Base-by-base conservation (phyloP, 495 filamentous ascomycete species). In the Thozetella sp. region DNA sequence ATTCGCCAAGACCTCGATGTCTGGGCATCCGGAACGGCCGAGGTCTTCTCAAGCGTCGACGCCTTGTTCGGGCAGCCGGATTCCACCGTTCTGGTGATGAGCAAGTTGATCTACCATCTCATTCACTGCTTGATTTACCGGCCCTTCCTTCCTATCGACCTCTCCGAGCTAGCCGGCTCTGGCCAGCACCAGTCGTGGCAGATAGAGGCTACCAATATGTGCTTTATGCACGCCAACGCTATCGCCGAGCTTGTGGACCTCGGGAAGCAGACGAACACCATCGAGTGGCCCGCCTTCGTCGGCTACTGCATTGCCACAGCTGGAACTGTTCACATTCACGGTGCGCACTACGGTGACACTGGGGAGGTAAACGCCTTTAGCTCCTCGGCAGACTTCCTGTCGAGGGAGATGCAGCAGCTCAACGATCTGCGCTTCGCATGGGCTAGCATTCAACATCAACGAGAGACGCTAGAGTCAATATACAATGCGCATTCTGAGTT, bases 111-210 rank as follows among this genome's bases (percentile, higher is more conserved):
- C 43, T 94, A 93, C 63, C 92, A 96, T 66, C 78, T 93, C 22
- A 87, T 93, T 37, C 90, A 93, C 68, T 93, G 90, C 63, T 78
- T 96, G 22, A 86, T 96, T 19, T 96, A 93, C 68, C 85, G 92
- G 13, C 91, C 91, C 0, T 96, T 94, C 67, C 78, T 96, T 15
- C 91, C 92, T 1, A 89, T 96, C 43, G 90, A 93, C 73, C 79
- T 94, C 10, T 83, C 88, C 22, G 91, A 94, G 63, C 79, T 94
- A 9, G 83, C 89, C 34, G 90, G 89, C 20, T 87, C 85, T 0
- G 89, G 90, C 0, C 91, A 94, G 65, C 90, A 96, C 62, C 91
- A 93, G 67, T 92, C 90, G 30, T 96, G 92, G 92, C 91, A 94
- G 70, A 93, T 93, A 54, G 90, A 93, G 64, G 89, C 91, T 0